A percentile compares a stretch with the other conserved stretches of the same genome.
Evolutionary conservation across 2,329 filamentous ascomycete species (phyloP).

Genomic region (Lasiodiplodia citricola): DNA sequence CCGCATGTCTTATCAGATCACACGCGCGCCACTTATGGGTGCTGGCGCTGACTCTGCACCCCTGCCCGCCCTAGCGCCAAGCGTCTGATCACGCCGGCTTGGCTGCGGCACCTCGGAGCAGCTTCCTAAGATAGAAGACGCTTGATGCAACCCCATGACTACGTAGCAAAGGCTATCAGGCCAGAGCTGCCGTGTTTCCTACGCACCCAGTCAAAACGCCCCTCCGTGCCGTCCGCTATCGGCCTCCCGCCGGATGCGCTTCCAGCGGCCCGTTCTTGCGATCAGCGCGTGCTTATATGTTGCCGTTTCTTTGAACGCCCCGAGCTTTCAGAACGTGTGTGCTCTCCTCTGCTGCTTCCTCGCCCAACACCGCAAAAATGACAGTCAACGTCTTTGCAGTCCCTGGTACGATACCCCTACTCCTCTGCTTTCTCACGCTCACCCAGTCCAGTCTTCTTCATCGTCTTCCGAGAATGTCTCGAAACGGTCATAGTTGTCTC

Average conservation of each 20-base stretch:
- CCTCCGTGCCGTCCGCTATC: constrained; percentile 45
- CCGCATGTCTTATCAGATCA: background rate
- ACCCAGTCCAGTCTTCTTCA: constrained; percentile 72
- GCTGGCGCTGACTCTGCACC: too few species aligned
- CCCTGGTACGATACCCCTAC: constrained; percentile 54
- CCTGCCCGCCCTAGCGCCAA: too few species aligned
- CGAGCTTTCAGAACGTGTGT: too few species aligned
- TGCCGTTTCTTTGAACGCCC: background rate
- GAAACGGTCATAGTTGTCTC: constrained; percentile 87
- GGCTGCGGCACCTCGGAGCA: too few species aligned
- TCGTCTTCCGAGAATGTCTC: constrained; percentile 83
- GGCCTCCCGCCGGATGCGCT: constrained; percentile 22
- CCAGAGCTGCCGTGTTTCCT: background rate
- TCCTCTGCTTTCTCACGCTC: background rate
- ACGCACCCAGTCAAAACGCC: background rate
- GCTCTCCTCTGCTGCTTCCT: too few species aligned
- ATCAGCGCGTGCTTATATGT: background rate
- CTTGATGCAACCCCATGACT: background rate
- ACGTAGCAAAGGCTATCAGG: background rate
- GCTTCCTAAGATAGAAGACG: background rate
- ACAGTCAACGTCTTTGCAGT: constrained; percentile 76
- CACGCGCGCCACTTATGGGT: background rate
- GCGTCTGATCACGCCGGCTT: too few species aligned
- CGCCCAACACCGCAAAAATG: constrained; percentile 30
- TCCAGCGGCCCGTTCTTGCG: constrained; percentile 30